Evolutionary conservation across 345 rosid genomes (phyloP).

Genomic region (Eucalyptus polyanthemos): DNA sequence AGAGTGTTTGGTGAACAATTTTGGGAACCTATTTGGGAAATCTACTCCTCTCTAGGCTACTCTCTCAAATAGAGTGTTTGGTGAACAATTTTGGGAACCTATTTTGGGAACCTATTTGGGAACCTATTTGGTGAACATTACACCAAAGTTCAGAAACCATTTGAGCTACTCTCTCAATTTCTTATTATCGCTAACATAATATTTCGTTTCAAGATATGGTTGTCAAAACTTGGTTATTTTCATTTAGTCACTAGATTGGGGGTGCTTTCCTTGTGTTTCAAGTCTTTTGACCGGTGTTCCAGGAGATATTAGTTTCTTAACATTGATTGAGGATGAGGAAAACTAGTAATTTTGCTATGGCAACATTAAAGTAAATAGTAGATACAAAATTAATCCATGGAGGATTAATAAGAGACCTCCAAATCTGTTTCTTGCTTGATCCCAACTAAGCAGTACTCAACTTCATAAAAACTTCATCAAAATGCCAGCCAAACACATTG

Average conservation of each 20-base stretch:
- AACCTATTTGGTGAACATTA: too few relatives aligned
- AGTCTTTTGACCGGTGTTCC: neutral
- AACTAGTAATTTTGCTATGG: neutral
- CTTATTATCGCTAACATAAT: too few relatives aligned
- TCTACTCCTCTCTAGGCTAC: rapidly evolving
- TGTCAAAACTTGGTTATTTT: too few relatives aligned
- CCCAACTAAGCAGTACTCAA: neutral
- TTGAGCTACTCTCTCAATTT: neutral
- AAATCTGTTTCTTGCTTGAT: neutral
- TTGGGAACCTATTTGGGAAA: rapidly evolving
- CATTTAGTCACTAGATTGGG: neutral
- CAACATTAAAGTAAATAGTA: neutral
- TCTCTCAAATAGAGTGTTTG: too few relatives aligned
- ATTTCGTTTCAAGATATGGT: rapidly evolving
- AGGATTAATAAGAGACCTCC: neutral
- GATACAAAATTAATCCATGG: neutral
- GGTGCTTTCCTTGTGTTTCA: neutral
- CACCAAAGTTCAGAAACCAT: rapidly evolving
- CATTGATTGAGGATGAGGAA: neutral
- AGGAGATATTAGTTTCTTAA: neutral
- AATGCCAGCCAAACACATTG: neutral
- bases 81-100: too few relatives aligned
- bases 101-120: too few relatives aligned
- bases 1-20: neutral
- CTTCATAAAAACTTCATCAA: too few relatives aligned